Conservation (phyloP, 371 early-diverging fungal genomes). For the Mortierella sp. region DNA sequence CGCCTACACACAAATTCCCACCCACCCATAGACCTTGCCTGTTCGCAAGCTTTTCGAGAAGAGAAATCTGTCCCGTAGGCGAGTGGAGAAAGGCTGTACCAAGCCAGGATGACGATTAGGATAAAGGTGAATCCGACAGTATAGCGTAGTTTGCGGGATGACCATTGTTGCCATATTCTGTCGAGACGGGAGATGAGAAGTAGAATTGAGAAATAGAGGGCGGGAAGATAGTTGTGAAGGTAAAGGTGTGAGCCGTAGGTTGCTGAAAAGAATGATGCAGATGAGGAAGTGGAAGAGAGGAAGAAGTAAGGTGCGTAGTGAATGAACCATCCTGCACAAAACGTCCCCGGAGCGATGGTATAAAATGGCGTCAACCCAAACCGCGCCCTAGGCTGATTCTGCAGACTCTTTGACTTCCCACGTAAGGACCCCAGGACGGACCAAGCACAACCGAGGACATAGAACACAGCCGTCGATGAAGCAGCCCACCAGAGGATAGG, state of each 20-base stretch:
- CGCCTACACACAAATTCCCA: constrained; percentile 48
- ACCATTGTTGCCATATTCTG: constrained; percentile 59
- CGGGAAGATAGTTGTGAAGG: constrained; percentile 97
- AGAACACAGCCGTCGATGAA: constrained; percentile 72
- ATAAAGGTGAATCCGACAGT: constrained; percentile 48
- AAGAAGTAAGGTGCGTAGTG: constrained; percentile 97
- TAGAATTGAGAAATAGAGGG: constrained; percentile 88
- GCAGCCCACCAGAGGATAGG: constrained; percentile 93
- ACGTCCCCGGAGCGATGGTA: constrained; percentile 80
- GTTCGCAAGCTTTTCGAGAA: constrained; percentile 26
- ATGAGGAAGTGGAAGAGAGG: constrained; percentile 55
- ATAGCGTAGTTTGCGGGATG: constrained; percentile 13
- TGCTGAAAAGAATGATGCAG: neutral
- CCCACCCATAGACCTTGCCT: constrained; percentile 26
- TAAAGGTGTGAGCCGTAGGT: constrained; percentile 86
- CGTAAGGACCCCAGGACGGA: constrained; percentile 71
- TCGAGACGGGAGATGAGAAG: constrained; percentile 77
- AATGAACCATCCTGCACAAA: constrained; percentile 86
- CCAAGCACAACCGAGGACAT: constrained; percentile 61
- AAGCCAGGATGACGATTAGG: constrained; percentile 62
- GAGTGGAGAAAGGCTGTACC: constrained; percentile 80
- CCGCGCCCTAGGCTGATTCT: constrained; percentile 13
- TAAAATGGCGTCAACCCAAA: constrained; percentile 61
- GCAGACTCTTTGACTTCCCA: constrained; percentile 69
- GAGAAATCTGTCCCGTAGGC: constrained; percentile 77